Percentiles rank a stretch among this genome's conserved stretches.
These are phyloP conservation scores for Acidomyces sp. DNA, from an alignment of 495 filamentous ascomycete genomes.

Conservation along the genomic window DNA sequence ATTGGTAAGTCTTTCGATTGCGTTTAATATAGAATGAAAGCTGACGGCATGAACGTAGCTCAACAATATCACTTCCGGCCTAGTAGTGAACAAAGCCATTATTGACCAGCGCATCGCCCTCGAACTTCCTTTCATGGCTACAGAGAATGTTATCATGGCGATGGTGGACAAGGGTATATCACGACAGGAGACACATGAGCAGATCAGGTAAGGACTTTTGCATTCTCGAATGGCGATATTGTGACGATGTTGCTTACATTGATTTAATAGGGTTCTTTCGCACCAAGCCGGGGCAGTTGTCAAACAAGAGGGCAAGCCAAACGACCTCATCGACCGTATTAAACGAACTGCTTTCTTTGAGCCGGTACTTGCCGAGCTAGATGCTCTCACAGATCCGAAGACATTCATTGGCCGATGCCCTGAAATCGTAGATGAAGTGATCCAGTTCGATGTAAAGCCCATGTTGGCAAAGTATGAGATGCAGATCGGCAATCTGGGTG, in stretches of 20 bases:
- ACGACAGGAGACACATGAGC: constrained; percentile 84
- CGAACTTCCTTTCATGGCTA: constrained; percentile 85
- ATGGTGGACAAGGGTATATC: constrained; percentile 60
- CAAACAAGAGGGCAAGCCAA: constrained; percentile 64
- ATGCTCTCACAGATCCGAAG: constrained; percentile 55
- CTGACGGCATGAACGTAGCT: constrained; percentile 30
- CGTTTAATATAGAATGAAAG: neutral
- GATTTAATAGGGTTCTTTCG: constrained; percentile 46
- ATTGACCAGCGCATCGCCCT: constrained; percentile 56
- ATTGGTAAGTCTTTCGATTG: constrained; percentile 22
- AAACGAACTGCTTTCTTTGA: constrained; percentile 63
- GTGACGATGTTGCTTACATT: too few species aligned
- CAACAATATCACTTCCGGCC: constrained; percentile 68
- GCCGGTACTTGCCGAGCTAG: constrained; percentile 65
- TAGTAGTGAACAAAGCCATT: constrained; percentile 75
- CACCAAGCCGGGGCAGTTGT: constrained; percentile 71
- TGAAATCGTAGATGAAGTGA: constrained; percentile 46
- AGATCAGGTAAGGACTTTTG: constrained; percentile 43
- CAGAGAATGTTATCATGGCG: constrained; percentile 77
- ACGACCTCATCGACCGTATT: constrained; percentile 77
- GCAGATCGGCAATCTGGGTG: constrained; percentile 4
- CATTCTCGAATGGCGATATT: neutral
- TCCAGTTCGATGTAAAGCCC: constrained; percentile 21
- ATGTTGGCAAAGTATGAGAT: constrained; percentile 15
- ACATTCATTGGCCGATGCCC: constrained; percentile 56